Base-by-base conservation (phyloP, 768 basidiomycete species). In the Amanita pallidorosea region DNA sequence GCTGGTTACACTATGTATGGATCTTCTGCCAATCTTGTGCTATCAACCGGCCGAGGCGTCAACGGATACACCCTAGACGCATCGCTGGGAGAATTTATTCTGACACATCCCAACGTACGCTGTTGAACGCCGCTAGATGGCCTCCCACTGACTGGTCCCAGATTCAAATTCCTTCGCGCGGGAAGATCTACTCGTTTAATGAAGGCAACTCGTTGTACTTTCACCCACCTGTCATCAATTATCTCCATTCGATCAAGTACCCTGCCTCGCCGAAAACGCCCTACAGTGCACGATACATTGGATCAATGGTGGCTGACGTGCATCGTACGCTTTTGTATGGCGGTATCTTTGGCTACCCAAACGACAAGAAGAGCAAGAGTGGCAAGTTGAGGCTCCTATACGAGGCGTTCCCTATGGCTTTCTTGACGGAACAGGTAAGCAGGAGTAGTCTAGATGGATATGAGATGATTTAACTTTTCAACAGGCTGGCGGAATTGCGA, bases 171-270 rank as follows among this genome's bases (percentile, higher is more conserved):
- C 96, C 96, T 6, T 57, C 81, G 8, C 84, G 96, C 45, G 96
- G 96, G 57, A 98, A 98, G 72, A 99, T 99, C 63, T 99, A 99
- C 72, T 97, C 94, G 3, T 95, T 98, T 77, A 99, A 99, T 66
- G 96, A 99, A 71, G 96, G 96, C 54, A 99, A 99, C 72, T 80
- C 92, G 29, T 75, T 90, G 77, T 94, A 94, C 70, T 98, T 96
- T 74, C 72, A 93, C 66, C 67, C 78, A 43, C 92, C 88, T 15
- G 87, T 89, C 44, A 69, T 69, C 45, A 79, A 81, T 38, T 95
- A 95, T 68, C 78, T 95, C 53, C 82, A 88, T 55, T 88, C 86
- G 56, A 89, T 95, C 77, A 95, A 99, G 69, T 92, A 77, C 65
- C 94, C 95, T 1, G 64, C 79, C 41, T 65, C 77, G 45, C 82